phyloP scores from a whole-genome alignment of 148 eudicot genomes.

The Rhododendron simsii region DNA sequence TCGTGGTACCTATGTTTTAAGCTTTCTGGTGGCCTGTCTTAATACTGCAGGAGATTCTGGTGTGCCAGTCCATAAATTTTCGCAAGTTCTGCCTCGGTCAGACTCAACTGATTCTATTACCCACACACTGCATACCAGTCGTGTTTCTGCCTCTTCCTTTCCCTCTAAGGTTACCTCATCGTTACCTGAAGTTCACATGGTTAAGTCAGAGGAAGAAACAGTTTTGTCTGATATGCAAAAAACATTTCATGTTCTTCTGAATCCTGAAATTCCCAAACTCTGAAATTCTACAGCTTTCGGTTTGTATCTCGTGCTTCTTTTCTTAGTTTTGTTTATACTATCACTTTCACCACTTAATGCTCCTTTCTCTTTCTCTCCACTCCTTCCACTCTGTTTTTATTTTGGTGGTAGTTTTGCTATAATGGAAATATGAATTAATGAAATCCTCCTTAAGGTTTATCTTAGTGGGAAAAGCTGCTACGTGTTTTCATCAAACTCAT shows the following conservation, averaged over 20 bases:
- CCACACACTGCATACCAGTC: background rate
- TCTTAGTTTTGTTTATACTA: background rate
- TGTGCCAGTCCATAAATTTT: background rate
- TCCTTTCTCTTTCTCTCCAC: background rate
- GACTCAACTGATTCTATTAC: background rate
- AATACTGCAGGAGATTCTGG: constrained; percentile 19
- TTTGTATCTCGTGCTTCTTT: constrained; percentile 17
- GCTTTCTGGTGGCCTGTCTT: background rate
- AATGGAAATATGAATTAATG: background rate
- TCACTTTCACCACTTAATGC: background rate
- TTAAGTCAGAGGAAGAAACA: constrained; percentile 20
- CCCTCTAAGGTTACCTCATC: constrained; percentile 5
- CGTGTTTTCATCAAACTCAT: background rate
- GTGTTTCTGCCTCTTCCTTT: background rate
- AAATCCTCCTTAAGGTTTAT: background rate
- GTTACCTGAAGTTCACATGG: constrained; percentile 4
- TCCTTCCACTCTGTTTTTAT: background rate
- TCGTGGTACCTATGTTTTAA: background rate
- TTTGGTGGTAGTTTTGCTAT: background rate
- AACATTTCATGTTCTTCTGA: constrained; percentile 38
- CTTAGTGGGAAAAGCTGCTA: background rate
- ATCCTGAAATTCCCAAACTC: constrained; percentile 36
- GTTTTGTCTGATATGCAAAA: constrained; percentile 32
- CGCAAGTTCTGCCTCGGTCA: background rate
- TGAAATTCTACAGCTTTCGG: constrained; percentile 48